Base-by-base conservation (phyloP, 169 alveolate genomes). In the Cryptosporidium sp. region DNA sequence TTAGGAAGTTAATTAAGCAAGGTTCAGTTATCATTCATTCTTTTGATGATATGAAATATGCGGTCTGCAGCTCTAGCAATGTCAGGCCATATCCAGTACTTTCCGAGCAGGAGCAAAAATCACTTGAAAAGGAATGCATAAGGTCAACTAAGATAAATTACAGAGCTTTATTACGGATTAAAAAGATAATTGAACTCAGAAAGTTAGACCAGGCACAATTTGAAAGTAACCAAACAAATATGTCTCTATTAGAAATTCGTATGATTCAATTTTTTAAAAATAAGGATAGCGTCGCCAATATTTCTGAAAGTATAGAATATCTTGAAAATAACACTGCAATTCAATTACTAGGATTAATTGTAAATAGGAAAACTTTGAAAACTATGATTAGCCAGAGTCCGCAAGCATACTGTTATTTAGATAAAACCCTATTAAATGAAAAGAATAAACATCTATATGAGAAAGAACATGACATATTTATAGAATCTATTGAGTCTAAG, bases 371-470 rank as follows among this genome's bases (percentile, higher is more conserved):
- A 39, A 62, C 75, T 29, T 65, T 80, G 29, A 80, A 80, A 80
- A 80, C 89, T 23, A 65, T 80, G 89, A 80, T 80, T 37, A 69
- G 89, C 9, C 89, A 80, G 41, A 80, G 89, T 12, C 89, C 89
- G 21, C 89, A 80, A 16, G 89, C 89, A 14, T 80, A 23, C 35
- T 39, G 33, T 33, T 80, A 61, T 26, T 43, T 80, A 61, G 89
- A 62, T 37, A 58, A 52, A 31, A 59, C 62, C 21, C 14, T 80
- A 80, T 26, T 23, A 2, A 33, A 10, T 52, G 43, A 51, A 5
- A 58, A 73, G 35, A 80, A 14, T 39, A 52, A n/a, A 33, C 12
- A 31, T 31, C 41, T 37, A 9, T 35, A n/a, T 26, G 26, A 31
- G 26, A 26, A 9, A 26, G 74, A 80, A 37, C 48, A 41, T 4